Base-by-base conservation (phyloP, 2,329 filamentous ascomycete species). In the Cytospora piceae region DNA sequence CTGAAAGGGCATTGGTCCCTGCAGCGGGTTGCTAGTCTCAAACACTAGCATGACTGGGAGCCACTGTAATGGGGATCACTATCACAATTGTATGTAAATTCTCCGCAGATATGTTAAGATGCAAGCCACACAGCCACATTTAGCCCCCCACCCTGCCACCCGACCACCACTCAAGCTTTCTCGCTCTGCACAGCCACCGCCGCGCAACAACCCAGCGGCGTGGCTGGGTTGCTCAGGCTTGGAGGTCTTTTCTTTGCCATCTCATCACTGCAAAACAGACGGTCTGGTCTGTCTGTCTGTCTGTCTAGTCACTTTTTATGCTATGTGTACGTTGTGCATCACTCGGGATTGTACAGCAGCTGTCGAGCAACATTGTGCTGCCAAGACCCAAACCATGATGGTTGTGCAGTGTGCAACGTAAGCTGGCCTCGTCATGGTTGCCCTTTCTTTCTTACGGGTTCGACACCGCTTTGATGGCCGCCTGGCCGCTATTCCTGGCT, bases 1-100 rank as follows among this genome's bases (percentile, higher is more conserved):
- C 42, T 63, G 53, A 63, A 57, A n/a, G 61, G 61, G 39, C 53
- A 39, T 57, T 57, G 61, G 61, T 63, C 61, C 53, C 61, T 63
- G 61, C 61, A 42, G 39, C 39, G 39, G 17, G 8, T 42, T 29
- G 39, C 39, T 42, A 20, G 17, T 42, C 15, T 42, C 39, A 42
- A 42, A 42, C 39, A 6, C 17, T 42, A 2, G 37, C 9, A 14
- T 11, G 32, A 6, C 37, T 39, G 39, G 17, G 17, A 8, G 17
- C 39, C 39, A 42, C 39, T 42, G 17, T 42, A 12, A 42, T 42
- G 15, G 15, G n/a, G 24, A 2, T 24, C 22, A 49, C 46, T 49
- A 49, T 49, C 46, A 24, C n/a, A 14, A 12, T 24, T 24, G n/a
- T 22, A 14, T 49, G 46, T 49, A 11, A n/a, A 11, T 22, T n/a